phyloP scores from a whole-genome alignment of 306 rosid species.

The Potentilla sterilis region DNA sequence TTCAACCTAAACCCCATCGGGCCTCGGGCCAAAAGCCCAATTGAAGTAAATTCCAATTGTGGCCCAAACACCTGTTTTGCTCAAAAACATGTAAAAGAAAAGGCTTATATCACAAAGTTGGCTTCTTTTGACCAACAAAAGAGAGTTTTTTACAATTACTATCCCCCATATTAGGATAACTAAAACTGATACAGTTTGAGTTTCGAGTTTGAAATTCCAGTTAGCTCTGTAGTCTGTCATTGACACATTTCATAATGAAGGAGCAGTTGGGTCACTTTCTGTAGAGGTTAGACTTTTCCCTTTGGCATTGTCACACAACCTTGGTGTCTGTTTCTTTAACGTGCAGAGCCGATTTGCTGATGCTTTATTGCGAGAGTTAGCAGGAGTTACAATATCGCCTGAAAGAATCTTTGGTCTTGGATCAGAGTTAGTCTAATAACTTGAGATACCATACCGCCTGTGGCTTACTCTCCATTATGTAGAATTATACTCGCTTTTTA shows the following conservation, averaged over 20 bases:
- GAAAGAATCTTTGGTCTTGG: constrained; percentile 85
- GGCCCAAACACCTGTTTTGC: no score
- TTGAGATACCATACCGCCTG: background rate
- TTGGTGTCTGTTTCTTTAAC: background rate
- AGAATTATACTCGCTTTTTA: background rate
- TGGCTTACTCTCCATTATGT: constrained; percentile 4
- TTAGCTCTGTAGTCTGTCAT: background rate
- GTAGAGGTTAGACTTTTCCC: background rate
- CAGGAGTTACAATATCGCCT: constrained; percentile 67
- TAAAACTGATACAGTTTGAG: background rate
- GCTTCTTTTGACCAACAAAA: no score
- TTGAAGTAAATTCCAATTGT: no score
- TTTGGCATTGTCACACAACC: background rate
- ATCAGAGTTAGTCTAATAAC: constrained; percentile 57
- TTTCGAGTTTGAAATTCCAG: background rate
- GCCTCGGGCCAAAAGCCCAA: no score
- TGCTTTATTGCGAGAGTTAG: constrained; percentile 75
- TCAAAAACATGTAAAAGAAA: no score
- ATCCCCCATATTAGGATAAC: no score
- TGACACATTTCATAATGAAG: background rate
- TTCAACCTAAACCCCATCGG: no score
- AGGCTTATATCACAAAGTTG: no score
- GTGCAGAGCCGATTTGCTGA: constrained; percentile 76
- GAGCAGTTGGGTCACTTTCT: background rate
- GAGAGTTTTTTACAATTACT: no score